Base-by-base conservation (phyloP, 2,329 filamentous ascomycete species). In the Ceratocystis eucalypticola region DNA sequence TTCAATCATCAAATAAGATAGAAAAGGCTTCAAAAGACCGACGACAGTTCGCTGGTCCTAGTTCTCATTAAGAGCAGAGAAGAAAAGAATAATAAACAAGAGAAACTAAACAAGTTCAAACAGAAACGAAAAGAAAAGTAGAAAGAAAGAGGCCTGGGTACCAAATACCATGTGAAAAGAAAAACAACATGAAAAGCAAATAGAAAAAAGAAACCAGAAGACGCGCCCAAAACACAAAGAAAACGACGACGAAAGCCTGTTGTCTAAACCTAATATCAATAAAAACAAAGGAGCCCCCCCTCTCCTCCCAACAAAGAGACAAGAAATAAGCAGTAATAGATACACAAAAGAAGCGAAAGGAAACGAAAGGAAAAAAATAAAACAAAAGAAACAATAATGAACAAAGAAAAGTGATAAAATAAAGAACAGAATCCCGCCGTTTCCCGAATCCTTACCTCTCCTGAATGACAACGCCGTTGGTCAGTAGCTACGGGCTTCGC, bases 41-140 rank as follows among this genome's bases (percentile, higher is more conserved):
- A 53, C 48, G 22, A 59, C 53, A 57, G 53, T 28, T 15, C 5
- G 4, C 20, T 57, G 22, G 55, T 6, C 28, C n/a, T 59, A 30
- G 6, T 59, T 30, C 55, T 33, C 55, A 20, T 59, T 33, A 20
- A 30, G 55, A 59, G 55, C 55, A 37, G 17, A 59, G 20, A 44
- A 48, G 61, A 61, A 62, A 70, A 69, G 67, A 69, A 37, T n/a
- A 59, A 37, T 59, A 33, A 59, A 37, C 48, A 53, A 70, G 71
- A 71, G 70, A 72, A 53, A 53, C 25, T 5, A n/a, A 53, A 53
- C 12, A 28, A 53, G 48, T 25, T 28, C 70, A 71, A 72, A 74
- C 70, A 68, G 69, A 64, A 63, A 50, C 5, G 17, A 50, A 55
- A 44, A 65, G 20, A 20, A 65, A 25, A 8, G 46, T 22, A 64